Conservation (phyloP, 768 basidiomycete genomes). For the Suillus subluteus region DNA sequence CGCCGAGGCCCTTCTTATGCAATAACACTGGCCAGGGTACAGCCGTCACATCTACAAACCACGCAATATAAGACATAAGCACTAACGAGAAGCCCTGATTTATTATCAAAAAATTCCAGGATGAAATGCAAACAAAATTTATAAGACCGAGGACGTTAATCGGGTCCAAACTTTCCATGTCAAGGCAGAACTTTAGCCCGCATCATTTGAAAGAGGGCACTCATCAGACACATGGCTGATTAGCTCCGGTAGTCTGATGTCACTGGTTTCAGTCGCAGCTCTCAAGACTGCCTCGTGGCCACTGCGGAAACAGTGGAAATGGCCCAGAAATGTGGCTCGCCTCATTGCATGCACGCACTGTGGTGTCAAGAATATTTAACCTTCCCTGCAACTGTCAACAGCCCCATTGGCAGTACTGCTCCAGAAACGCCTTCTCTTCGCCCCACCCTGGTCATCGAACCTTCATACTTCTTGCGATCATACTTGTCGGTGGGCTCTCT, state of each 20-base stretch:
- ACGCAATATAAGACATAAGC: constrained; percentile 13
- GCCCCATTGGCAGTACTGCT: not conserved
- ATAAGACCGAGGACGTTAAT: constrained; percentile 3
- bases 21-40: constrained; percentile 8
- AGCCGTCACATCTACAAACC: constrained; percentile 5
- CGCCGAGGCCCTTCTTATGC: not conserved
- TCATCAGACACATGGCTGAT: not conserved
- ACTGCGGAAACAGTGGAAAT: not conserved
- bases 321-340: not conserved
- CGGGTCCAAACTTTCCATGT: constrained; percentile 11
- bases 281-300: constrained; percentile 22
- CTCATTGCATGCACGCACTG: not conserved
- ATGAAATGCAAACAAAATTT: not conserved
- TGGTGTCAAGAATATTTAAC: not conserved
- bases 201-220: constrained; percentile 1
- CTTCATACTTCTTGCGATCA: not conserved
- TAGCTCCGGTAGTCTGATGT: not conserved
- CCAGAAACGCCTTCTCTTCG: not conserved
- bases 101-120: constrained; percentile 12
- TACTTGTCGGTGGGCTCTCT: not conserved
- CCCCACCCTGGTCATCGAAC: not conserved
- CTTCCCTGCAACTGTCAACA: not conserved
- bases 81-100: constrained; percentile 12
- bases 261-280: not conserved
- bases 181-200: constrained; percentile 2